Base-by-base conservation (phyloP, 139 green algal species). In the Chlorella sp. region DNA sequence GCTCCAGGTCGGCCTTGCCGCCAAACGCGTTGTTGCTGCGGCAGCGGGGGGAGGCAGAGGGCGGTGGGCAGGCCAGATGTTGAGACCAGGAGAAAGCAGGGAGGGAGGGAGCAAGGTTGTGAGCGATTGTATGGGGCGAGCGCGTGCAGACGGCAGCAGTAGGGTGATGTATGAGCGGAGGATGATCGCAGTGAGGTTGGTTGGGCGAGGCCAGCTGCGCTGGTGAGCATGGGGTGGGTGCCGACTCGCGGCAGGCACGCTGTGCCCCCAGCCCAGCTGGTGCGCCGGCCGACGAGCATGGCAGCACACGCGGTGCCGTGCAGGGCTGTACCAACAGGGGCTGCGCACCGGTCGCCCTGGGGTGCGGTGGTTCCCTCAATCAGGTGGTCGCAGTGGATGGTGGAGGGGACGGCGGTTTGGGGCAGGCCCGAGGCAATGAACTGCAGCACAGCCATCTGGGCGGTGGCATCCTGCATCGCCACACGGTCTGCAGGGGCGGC, bases 371-470 rank as follows among this genome's bases (percentile, higher is more conserved):
- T 99, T 40, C 96, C 97, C 95, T 99, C 97, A 82, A 99, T 99
- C n/a, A 99, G 90, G 92, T 99, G 97, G 85, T 99, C 97, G 91
- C 97, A 99, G 93, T 99, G 97, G 78, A 99, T 99, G 89, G 97
- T 99, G 80, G 96, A 97, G 69, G 97, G 97, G 83, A 99, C 96
- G 78, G 96, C 94, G 82, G 96, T 97, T 91, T 97, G 96, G 42
- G 97, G 97, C 87, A 99, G 93, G 24, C 97, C 97, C 0, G 96
- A 98, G 40, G 96, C 98, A 89, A 99, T 99, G 95, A 99, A 99
- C 91, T 99, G 97, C 66, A 99, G 94, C 94, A 99, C 97, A 57
- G 97, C 97, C 97, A 99, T 99, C 95, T 99, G 97, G 14, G 97
- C 97, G 37, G 97, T 99, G 37, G 97, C 97, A 80, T 99, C 97